phyloP scores from a whole-genome alignment of 1,284 basidiomycete genomes.

The Boletus smithii region DNA sequence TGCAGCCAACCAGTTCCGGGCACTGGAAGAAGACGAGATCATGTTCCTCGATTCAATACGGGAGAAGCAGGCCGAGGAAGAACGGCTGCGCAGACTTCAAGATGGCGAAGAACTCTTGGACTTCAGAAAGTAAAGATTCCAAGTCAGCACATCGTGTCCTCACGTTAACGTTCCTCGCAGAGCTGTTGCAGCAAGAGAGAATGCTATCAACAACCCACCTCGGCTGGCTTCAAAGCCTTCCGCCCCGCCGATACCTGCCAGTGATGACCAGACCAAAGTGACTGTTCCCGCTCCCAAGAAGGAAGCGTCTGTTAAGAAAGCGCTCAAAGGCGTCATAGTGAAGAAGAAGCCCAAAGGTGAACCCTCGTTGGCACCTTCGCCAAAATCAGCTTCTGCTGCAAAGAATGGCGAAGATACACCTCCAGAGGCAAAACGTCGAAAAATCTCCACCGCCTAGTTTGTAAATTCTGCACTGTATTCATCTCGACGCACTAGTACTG shows the following conservation, averaged over 20 bases:
- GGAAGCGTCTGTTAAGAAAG: slow-evolving; percentile 49
- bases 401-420: slow-evolving; percentile 25
- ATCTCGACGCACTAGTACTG: slow-evolving; percentile 8
- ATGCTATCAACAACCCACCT: slow-evolving; percentile 44
- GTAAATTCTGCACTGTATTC: slow-evolving; percentile 13
- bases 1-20: slow-evolving; percentile 85
- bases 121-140: slow-evolving; percentile 67
- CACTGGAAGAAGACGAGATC: slow-evolving; percentile 86
- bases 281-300: slow-evolving; percentile 39
- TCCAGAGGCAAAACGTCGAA: slow-evolving; percentile 54
- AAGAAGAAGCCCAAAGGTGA: slow-evolving; percentile 61
- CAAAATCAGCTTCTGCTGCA: slow-evolving; percentile 8
- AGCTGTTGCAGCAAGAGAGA: slow-evolving; percentile 70
- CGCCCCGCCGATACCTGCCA: slow-evolving; percentile 16
- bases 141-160: slow-evolving; percentile 1
- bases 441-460: slow-evolving; percentile 38
- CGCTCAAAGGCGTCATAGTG: slow-evolving; percentile 73
- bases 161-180: slow-evolving; percentile 38
- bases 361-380: slow-evolving; percentile 20
- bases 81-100: slow-evolving; percentile 65
- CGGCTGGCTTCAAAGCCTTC: slow-evolving; percentile 17
- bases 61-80: slow-evolving; percentile 72
- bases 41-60: slow-evolving; percentile 83
- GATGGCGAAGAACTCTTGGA: slow-evolving; percentile 79
- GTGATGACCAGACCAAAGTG: slow-evolving; percentile 25